A percentile compares a stretch with the other conserved stretches of the same genome.
Evolutionary conservation across 306 rosid species (phyloP).

Genomic region (barrel medic (Medicago truncatula)): MtrunA17r5.0-ANR NC_053046.1:30983501-30984000

Average conservation of each 20-base stretch:
- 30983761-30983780: constrained; percentile 80
- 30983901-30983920: constrained; percentile 95
- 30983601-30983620: constrained; percentile 88
- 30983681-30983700: constrained; percentile 84
- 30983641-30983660: constrained; percentile 89
- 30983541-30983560: constrained; percentile 77
- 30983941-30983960: constrained; percentile 66
- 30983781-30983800: constrained; percentile 98
- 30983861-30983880: constrained; percentile 78
- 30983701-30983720: constrained; percentile 92
- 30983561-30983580: constrained; percentile 72
- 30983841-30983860: constrained; percentile 53
- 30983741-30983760: constrained; percentile 92
- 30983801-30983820: constrained; percentile 71
- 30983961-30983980: constrained; percentile 68
- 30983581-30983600: constrained; percentile 83
- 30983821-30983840: constrained; percentile 81
- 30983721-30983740: constrained; percentile 93
- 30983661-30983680: constrained; percentile 84
- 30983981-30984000: constrained; percentile 87
- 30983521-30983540: constrained; percentile 68
- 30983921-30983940: constrained; percentile 87
- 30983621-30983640: constrained; percentile 79
- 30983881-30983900: constrained; percentile 78
- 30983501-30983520: constrained; percentile 58